These are phyloP conservation scores for Sporisorium graminicola DNA, from an alignment of 1,284 basidiomycete species.

Conservation along the genomic window DNA sequence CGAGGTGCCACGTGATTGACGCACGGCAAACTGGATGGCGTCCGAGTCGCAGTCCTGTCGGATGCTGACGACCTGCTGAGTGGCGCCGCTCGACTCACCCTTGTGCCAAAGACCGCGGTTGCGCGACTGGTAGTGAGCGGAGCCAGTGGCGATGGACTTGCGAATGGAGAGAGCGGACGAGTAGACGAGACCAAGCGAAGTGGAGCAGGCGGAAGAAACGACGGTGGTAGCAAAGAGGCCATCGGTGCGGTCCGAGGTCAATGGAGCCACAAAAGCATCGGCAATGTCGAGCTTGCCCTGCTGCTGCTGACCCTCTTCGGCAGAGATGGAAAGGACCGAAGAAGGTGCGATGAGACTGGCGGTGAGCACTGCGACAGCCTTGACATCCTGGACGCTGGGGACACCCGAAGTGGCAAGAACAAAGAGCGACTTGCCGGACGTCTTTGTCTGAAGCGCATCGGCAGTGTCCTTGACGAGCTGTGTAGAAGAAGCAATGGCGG, in stretches of 20 bases:
- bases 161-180: slow-evolving; percentile 90
- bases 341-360: slow-evolving; percentile 61
- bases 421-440: slow-evolving; percentile 62
- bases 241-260: slow-evolving; percentile 89
- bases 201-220: slow-evolving; percentile 74
- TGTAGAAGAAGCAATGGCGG: slow-evolving; percentile 40
- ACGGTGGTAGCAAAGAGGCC: slow-evolving; percentile 94
- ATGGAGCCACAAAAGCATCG: slow-evolving; percentile 72
- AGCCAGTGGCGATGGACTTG: slow-evolving; percentile 87
- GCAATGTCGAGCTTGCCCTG: slow-evolving; percentile 59
- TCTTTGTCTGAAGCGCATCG: slow-evolving; percentile 49
- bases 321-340: slow-evolving; percentile 40
- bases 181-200: slow-evolving; percentile 90
- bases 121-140: slow-evolving; percentile 95
- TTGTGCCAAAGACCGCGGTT: slow-evolving; percentile 94
- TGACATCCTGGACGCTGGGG: slow-evolving; percentile 47
- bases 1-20: slow-evolving; percentile 79
- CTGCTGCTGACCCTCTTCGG: slow-evolving; percentile 24
- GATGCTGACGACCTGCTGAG: slow-evolving; percentile 87
- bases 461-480: slow-evolving; percentile 48
- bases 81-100: slow-evolving; percentile 94
- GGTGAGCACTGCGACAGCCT: slow-evolving; percentile 34
- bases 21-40: slow-evolving; percentile 88
- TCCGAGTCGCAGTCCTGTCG: slow-evolving; percentile 93
- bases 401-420: slow-evolving; percentile 43